Evolutionary conservation across 1,284 basidiomycete genomes (phyloP).

Genomic region (Moesziomyces parantarcticus): DNA sequence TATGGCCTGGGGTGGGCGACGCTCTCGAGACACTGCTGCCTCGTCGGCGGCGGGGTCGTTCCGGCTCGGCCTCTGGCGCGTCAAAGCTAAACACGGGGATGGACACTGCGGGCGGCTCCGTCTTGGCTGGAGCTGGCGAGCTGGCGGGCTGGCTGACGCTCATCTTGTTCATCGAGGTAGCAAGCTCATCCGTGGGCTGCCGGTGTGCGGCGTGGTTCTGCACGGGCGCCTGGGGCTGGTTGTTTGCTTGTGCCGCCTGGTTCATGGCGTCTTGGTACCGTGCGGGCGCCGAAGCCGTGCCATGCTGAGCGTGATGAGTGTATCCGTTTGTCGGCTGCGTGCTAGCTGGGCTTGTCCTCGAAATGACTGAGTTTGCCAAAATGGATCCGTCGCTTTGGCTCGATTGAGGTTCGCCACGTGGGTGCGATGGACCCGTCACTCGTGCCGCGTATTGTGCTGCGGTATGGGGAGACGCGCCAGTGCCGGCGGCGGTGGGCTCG

Average conservation of each 20-base stretch:
- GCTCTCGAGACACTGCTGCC: conserved; percentile 48
- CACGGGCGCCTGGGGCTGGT: not conserved
- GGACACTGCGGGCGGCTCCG: not conserved
- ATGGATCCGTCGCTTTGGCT: conserved; percentile 36
- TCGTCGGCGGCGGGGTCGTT: conserved; percentile 44
- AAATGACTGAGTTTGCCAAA: conserved; percentile 7
- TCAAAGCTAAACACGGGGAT: conserved; percentile 34
- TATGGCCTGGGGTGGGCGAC: conserved; percentile 19
- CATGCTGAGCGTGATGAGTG: not conserved
- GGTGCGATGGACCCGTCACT: not conserved
- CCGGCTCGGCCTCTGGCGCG: conserved; percentile 30
- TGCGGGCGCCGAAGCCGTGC: conserved; percentile 16
- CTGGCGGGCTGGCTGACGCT: conserved; percentile 4
- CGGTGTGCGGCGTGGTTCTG: conserved; percentile 1
- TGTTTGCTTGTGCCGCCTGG: not conserved
- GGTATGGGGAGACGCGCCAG: not conserved
- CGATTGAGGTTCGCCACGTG: conserved; percentile 2
- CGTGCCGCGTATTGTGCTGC: conserved; percentile 1
- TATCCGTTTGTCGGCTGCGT: conserved; percentile 1
- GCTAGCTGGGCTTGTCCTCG: conserved; percentile 1
- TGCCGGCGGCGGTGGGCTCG: conserved; percentile 26
- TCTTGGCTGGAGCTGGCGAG: not conserved
- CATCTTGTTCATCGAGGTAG: conserved; percentile 25
- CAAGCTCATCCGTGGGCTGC: conserved; percentile 10
- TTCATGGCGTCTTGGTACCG: conserved; percentile 26